Evolutionary conservation across 2,329 filamentous ascomycete genomes (phyloP).

Genomic region (Cercospora citrullina): DNA sequence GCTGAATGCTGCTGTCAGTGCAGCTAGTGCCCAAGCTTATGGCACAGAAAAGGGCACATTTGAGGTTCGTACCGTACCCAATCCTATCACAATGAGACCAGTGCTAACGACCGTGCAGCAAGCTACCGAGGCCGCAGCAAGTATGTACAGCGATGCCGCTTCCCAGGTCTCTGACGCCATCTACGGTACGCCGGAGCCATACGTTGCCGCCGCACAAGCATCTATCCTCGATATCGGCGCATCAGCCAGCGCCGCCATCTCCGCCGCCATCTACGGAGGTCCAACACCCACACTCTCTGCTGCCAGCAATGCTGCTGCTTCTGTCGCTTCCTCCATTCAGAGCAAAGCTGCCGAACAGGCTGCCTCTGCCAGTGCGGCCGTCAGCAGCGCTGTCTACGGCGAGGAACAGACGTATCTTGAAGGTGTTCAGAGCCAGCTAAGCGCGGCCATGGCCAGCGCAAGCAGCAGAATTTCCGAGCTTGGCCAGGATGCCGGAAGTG

Average conservation of each 20-base stretch:
- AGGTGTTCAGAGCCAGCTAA: constrained; percentile 45
- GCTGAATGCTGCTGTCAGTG: constrained; percentile 59
- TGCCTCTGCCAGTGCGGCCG: constrained; percentile 47
- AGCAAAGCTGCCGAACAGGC: constrained; percentile 48
- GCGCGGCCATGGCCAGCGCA: constrained; percentile 47
- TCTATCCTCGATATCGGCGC: constrained; percentile 56
- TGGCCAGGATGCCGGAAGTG: constrained; percentile 38
- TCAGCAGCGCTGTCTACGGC: constrained; percentile 52
- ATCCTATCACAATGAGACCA: too few relatives aligned
- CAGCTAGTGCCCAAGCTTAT: constrained; percentile 59
- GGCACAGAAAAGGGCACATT: constrained; percentile 55
- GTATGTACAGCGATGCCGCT: constrained; percentile 48
- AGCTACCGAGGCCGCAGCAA: constrained; percentile 55
- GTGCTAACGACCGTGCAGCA: constrained; percentile 41
- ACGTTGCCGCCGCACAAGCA: constrained; percentile 55
- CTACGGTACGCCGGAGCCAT: constrained; percentile 56
- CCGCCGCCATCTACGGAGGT: constrained; percentile 58
- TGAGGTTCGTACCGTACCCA: constrained; percentile 39
- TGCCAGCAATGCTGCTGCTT: constrained; percentile 47
- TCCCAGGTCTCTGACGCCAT: constrained; percentile 48
- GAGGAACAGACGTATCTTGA: constrained; percentile 54
- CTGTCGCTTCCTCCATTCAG: constrained; percentile 48
- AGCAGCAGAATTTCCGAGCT: constrained; percentile 46
- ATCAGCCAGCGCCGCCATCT: constrained; percentile 58
- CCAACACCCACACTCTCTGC: constrained; percentile 51